phyloP scores from a whole-genome alignment of 352 stramenopile genomes.

The Phytophthora rubi region DNA sequence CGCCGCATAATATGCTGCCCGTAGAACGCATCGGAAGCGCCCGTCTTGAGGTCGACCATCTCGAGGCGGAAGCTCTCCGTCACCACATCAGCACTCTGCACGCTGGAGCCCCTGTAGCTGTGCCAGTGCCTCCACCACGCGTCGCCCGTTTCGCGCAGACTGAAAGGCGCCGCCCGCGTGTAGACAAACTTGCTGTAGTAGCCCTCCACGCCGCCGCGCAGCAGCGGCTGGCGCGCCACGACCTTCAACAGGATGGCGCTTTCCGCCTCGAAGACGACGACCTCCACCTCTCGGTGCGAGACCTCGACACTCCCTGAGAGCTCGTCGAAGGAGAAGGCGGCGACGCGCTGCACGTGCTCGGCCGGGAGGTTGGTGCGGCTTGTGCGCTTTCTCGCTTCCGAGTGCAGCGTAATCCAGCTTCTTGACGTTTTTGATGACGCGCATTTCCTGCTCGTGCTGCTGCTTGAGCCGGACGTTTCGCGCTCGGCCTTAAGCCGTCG shows the following conservation, averaged over 20 bases:
- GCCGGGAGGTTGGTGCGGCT: too few relatives aligned
- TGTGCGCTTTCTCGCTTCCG: slow-evolving; percentile 7
- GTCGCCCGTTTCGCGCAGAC: slow-evolving; percentile 23
- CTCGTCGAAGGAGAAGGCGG: slow-evolving; percentile 34
- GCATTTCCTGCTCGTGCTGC: slow-evolving; percentile 31
- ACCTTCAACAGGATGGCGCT: slow-evolving; percentile 19
- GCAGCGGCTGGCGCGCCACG: slow-evolving; percentile 11
- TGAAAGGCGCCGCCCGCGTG: slow-evolving; percentile 28
- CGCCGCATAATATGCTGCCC: slow-evolving; percentile 52
- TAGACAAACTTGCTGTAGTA: slow-evolving; percentile 31
- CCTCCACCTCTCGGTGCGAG: slow-evolving; percentile 45
- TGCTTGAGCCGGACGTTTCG: slow-evolving; percentile 42
- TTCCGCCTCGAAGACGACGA: slow-evolving; percentile 23
- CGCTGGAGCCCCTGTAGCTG: slow-evolving; percentile 12
- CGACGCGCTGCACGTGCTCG: not conserved
- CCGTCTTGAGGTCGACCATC: slow-evolving; percentile 41
- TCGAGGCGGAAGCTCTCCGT: slow-evolving; percentile 55
- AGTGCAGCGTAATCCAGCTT: slow-evolving; percentile 19
- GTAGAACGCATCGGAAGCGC: slow-evolving; percentile 42
- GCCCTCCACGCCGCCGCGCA: slow-evolving; percentile 23
- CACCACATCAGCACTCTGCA: slow-evolving; percentile 42
- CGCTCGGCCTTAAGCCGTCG: slow-evolving; percentile 29
- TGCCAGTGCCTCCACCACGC: slow-evolving; percentile 32
- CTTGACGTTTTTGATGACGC: slow-evolving; percentile 35
- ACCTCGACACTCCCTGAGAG: slow-evolving; percentile 32